phyloP scores from a whole-genome alignment of 108 stramenopile species.

The Halocafeteria seosinensis region DNA sequence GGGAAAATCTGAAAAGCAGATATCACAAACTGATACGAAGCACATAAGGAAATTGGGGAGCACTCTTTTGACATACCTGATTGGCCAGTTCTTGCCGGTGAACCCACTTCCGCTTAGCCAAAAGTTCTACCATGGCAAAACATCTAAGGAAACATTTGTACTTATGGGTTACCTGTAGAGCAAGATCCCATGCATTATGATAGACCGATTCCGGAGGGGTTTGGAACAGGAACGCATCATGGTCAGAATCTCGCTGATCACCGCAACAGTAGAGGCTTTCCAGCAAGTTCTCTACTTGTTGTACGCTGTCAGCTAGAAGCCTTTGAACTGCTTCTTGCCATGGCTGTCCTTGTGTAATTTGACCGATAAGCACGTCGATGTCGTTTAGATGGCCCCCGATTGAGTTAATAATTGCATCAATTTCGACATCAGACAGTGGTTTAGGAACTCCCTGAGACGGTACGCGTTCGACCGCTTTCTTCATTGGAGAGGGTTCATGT shows the following conservation, averaged over 20 bases:
- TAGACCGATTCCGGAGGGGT: not conserved
- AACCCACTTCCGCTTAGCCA: not conserved
- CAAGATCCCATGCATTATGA: no score
- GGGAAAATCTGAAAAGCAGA: no score
- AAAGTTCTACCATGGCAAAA: not conserved
- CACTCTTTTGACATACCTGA: no score
- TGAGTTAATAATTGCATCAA: not conserved
- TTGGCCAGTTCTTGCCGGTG: not conserved
- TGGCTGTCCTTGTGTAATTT: not conserved
- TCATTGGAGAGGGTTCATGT: no score
- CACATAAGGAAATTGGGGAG: no score
- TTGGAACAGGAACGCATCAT: not conserved
- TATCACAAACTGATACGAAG: no score
- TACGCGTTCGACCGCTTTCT: no score
- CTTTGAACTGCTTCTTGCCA: not conserved
- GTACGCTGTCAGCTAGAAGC: not conserved
- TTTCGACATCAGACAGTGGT: not conserved
- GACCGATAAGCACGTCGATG: not conserved
- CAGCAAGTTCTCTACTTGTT: not conserved
- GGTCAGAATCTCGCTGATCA: not conserved
- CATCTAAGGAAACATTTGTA: not conserved
- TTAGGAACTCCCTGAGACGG: not conserved
- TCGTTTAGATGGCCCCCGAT: conserved; percentile 1
- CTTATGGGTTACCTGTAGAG: not conserved
- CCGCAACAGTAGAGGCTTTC: not conserved